A percentile compares a stretch with the other conserved stretches of the same genome.
Conservation (phyloP, 768 basidiomycete species). For the Tylopilus sp. region DNA sequence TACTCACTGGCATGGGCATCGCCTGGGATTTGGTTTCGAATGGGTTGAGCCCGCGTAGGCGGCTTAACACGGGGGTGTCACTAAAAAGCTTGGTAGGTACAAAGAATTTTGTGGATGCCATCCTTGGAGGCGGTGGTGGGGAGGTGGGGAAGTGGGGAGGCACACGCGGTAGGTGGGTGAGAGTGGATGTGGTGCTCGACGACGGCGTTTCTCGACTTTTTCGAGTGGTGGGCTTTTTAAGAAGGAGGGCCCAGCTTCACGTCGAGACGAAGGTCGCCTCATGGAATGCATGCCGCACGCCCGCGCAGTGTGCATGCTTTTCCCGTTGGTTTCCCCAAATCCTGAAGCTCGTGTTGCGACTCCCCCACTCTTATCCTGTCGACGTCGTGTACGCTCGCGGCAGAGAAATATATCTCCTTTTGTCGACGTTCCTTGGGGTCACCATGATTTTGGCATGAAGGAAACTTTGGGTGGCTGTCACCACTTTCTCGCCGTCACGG, state of each 20-base stretch:
- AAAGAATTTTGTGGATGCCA: constrained; percentile 25
- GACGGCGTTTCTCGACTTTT: constrained; percentile 18
- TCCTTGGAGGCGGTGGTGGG: constrained; percentile 11
- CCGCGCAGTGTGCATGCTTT: constrained; percentile 19
- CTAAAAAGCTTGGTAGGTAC: constrained; percentile 18
- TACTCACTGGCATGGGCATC: constrained; percentile 29
- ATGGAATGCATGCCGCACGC: constrained; percentile 30
- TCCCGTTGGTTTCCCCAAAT: constrained; percentile 8
- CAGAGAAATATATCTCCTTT: constrained; percentile 3
- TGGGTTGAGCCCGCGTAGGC: constrained; percentile 25
- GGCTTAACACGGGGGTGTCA: constrained; percentile 21
- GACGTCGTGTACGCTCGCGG: constrained; percentile 2
- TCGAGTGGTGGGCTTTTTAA: constrained; percentile 18
- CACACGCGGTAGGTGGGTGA: constrained; percentile 17
- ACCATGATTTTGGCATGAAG: not conserved
- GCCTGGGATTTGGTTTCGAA: constrained; percentile 20
- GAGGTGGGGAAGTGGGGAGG: not conserved
- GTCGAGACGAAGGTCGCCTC: constrained; percentile 24
- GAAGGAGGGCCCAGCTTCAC: constrained; percentile 5
- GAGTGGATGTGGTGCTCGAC: constrained; percentile 17
- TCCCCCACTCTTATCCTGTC: constrained; percentile 19
- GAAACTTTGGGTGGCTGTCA: constrained; percentile 6
- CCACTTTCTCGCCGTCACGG: constrained; percentile 22
- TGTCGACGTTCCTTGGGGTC: constrained; percentile 1
- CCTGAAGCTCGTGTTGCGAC: constrained; percentile 2